Base-by-base conservation (phyloP, 805 yeast species). In the Kockiozyma suomiensis region DNA sequence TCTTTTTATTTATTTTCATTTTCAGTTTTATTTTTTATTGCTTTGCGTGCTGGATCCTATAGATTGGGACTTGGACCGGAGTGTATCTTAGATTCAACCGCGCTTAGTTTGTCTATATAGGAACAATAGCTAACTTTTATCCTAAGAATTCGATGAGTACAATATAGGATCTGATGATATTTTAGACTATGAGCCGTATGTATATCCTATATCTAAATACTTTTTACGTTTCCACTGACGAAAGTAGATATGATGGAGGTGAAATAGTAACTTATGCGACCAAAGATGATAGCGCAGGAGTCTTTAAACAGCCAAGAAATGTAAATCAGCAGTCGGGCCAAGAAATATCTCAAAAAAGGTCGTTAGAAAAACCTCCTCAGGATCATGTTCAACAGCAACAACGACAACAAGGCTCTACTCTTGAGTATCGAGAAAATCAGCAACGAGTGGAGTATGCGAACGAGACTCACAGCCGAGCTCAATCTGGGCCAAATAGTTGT, bases 91-190 rank as follows among this genome's bases (percentile, higher is more conserved):
- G 33, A 6, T 7, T 10, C 10, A 10, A 10, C 33, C 10, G 10
- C 6, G 33, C 33, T 30, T 10, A 30, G 10, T n/a, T n/a, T 13
- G 38, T 33, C 38, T 13, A 3, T 5, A 3, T 33, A 33, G 17
- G 5, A 15, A 13, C 8, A 26, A 19, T 26, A 19, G 30, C 56
- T 43, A 5, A 26, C 40, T 19, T 37, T 19, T 35, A 30, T 10
- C 21, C 13, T 25, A 23, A 50, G 59, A 59, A 30, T 13, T 59
- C 40, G 62, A 59, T 12, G 62, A 50, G 15, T 57, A 26, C 17
- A 37, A 47, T 32, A 32, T 57, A 10, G 45, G 28, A 19, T 57
- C 61, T 4, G 61, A 57, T 49, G 62, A 53, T 41, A 26, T 52
- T 6, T 40, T 42, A 12, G 62, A 58, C n/a, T 48, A 48, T 33